Conservation (phyloP, 495 filamentous ascomycete species). For the Podospora pseudopauciseta region DNA sequence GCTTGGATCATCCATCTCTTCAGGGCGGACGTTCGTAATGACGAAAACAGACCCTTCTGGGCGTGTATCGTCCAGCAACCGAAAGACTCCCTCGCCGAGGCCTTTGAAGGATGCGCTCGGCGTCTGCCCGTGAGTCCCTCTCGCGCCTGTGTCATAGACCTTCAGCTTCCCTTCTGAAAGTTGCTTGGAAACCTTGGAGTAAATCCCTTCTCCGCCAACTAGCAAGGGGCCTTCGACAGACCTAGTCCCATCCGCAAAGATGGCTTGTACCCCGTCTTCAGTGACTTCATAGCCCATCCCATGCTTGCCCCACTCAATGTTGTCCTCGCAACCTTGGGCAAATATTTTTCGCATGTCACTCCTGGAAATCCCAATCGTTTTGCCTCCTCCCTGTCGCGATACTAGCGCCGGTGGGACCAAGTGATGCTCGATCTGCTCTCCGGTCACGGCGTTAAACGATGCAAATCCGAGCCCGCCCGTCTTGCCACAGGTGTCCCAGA, state of each 20-base stretch:
- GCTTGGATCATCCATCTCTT: constrained; percentile 51
- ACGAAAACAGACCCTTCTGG: constrained; percentile 40
- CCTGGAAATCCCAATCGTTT: constrained; percentile 50
- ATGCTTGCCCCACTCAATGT: constrained; percentile 45
- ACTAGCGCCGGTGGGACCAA: constrained; percentile 27
- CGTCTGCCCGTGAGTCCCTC: constrained; percentile 55
- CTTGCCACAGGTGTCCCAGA: constrained; percentile 54
- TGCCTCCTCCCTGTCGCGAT: constrained; percentile 41
- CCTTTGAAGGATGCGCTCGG: constrained; percentile 51
- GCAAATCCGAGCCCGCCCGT: constrained; percentile 46
- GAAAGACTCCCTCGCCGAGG: constrained; percentile 53
- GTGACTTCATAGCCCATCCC: constrained; percentile 49
- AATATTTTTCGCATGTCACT: constrained; percentile 51
- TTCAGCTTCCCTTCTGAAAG: constrained; percentile 48
- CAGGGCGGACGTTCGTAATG: constrained; percentile 54
- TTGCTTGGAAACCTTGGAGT: constrained; percentile 49
- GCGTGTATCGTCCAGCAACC: constrained; percentile 38
- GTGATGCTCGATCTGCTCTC: constrained; percentile 26
- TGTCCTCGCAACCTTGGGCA: constrained; percentile 43
- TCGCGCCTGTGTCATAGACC: constrained; percentile 51
- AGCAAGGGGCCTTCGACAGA: constrained; percentile 49
- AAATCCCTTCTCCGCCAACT: constrained; percentile 52
- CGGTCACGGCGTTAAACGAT: constrained; percentile 45
- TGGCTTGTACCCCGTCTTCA: constrained; percentile 39
- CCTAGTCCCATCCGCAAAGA: constrained; percentile 49